Percentiles rank a stretch among this genome's conserved stretches.
phyloP scores from a whole-genome alignment of 768 basidiomycete species.

The Agaricus subrufescens region DNA sequence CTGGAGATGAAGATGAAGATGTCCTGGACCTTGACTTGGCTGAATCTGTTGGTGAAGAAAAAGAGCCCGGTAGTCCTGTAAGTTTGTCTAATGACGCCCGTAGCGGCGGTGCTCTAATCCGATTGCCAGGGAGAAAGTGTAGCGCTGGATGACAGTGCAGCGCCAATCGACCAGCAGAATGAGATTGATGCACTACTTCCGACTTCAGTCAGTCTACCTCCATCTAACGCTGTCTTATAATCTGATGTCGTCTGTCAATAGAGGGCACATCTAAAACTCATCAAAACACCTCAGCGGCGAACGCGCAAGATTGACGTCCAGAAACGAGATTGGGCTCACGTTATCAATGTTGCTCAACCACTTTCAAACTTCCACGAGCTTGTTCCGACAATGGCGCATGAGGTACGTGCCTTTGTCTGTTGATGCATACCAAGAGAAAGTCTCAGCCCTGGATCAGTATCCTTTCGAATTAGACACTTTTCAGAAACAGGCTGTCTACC shows the following conservation, averaged over 20 bases:
- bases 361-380: constrained; percentile 87
- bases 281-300: constrained; percentile 35
- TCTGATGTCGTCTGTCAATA: constrained; percentile 18
- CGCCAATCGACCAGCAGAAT: constrained; percentile 18
- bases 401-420: constrained; percentile 39
- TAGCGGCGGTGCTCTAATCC: not conserved
- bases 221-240: not conserved
- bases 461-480: constrained; percentile 99
- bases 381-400: constrained; percentile 94
- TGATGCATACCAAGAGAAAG: not conserved
- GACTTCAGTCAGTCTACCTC: constrained; percentile 32
- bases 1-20: constrained; percentile 50
- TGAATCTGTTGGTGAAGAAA: constrained; percentile 17
- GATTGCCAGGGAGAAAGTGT: constrained; percentile 5
- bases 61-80: constrained; percentile 18
- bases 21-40: constrained; percentile 29
- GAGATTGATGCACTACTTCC: constrained; percentile 84
- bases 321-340: constrained; percentile 97
- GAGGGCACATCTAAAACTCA: constrained; percentile 57
- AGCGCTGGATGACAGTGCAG: constrained; percentile 11
- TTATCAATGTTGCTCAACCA: constrained; percentile 88
- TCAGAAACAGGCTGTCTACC: constrained; percentile 98
- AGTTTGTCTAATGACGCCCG: not conserved
- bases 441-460: constrained; percentile 43
- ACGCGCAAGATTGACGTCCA: constrained; percentile 44